These are phyloP conservation scores for Epichloe coenophiala DNA, from an alignment of 2,329 filamentous ascomycete genomes.

Conservation along the genomic window DNA sequence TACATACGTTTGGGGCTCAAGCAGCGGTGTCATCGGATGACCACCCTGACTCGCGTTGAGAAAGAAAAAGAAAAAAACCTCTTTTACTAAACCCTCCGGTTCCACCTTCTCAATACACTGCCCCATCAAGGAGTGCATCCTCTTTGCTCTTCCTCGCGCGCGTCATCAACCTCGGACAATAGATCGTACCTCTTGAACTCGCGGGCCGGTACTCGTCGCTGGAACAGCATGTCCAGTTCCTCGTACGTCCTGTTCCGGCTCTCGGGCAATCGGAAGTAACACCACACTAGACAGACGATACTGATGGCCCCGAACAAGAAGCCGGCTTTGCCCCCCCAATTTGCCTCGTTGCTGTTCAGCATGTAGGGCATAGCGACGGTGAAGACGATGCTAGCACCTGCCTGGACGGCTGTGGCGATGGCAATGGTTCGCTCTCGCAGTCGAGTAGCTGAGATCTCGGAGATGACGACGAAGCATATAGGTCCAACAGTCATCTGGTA, in stretches of 20 bases:
- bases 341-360: conserved; percentile 17
- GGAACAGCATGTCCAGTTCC: conserved; percentile 19
- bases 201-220: conserved; percentile 7
- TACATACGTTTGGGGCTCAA: too few species aligned
- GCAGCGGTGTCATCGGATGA: too few species aligned
- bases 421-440: conserved; percentile 20
- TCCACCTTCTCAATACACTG: not conserved
- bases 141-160: not conserved
- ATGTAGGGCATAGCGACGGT: conserved; percentile 18
- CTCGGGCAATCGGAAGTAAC: conserved; percentile 18
- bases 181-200: conserved; percentile 10
- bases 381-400: conserved; percentile 13
- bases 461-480: conserved; percentile 27
- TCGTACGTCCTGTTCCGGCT: conserved; percentile 17
- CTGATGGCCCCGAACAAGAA: conserved; percentile 17
- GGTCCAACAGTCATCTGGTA: conserved; percentile 29
- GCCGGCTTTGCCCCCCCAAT: conserved; percentile 21
- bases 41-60: too few species aligned
- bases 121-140: not conserved
- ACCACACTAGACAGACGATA: conserved; percentile 11
- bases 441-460: conserved; percentile 24
- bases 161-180: conserved; percentile 5
- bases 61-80: too few species aligned
- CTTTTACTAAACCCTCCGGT: too few species aligned
- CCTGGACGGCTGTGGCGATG: conserved; percentile 15